Evolutionary conservation across 495 filamentous ascomycete genomes (phyloP), one percentile per base, ranked within the genome.

Genomic region (Penicillium paradoxum): DNA sequence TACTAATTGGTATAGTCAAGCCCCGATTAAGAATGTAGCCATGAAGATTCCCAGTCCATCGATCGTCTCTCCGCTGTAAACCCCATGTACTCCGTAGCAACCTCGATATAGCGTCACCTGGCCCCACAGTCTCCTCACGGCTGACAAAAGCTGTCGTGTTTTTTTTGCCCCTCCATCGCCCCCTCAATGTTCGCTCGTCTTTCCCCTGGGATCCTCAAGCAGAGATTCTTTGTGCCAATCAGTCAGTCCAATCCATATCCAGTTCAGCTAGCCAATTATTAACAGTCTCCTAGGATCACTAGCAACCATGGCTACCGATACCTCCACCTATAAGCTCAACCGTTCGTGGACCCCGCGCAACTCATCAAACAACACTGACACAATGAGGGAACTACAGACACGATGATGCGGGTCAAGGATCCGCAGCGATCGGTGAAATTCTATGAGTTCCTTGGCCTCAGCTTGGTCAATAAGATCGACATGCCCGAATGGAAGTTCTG

Each of bases 381-480:
- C 50, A 41, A 55, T 47, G 52, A 55, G 52, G 55, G 11, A 6
- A 42, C 7, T 53, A 57, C 49, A 73, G 73, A 76, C 49, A 65
- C 68, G 51, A 96, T 91, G 91, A 71, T 96, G 60, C 83, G 93
- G 70, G 89, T 97, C 66, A 97, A 97, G 72, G 90, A 98, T 69
- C 93, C 93, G 3, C 83, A 91, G 67, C 79, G 76, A 63, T 95
- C 89, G 18, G 84, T 97, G 73, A 88, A 93, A 59, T 98, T 90
- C 78, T 98, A 97, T 71, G 82, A 96, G 58, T 88, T 90, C 75
- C 87, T 98, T 14, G 93, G 93, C 59, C 82, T 98, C 77, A 90
- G 74, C 68, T 73, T 90, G 60, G 79, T 97, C 68, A 81, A 87
- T 56, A 87, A 88, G 64, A 76, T 91, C 32, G 77, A 84, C 45